Conservation (phyloP, 2,329 filamentous ascomycete genomes). For the Zarea fungicola region DNA sequence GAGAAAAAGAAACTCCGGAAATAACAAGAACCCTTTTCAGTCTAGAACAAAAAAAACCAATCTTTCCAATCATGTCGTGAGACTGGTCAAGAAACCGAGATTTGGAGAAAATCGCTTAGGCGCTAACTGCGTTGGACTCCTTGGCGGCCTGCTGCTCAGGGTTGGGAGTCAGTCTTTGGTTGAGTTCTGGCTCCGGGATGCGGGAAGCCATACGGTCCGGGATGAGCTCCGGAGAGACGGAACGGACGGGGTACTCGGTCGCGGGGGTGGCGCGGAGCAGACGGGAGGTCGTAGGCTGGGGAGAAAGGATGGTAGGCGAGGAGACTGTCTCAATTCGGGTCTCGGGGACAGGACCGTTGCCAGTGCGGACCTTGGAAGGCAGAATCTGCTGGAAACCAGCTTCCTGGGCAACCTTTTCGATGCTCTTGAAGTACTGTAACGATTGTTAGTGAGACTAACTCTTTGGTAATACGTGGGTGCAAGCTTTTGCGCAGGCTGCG, state of each 20-base stretch:
- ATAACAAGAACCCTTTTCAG: background rate
- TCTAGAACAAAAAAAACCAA: background rate
- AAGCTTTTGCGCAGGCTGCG: background rate
- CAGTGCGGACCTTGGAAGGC: constrained; percentile 51
- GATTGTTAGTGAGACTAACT: background rate
- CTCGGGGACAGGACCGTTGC: constrained; percentile 34
- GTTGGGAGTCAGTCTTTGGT: constrained; percentile 42
- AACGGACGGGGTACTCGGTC: constrained; percentile 49
- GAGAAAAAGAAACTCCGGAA: background rate
- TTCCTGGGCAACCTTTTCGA: constrained; percentile 57
- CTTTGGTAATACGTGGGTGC: background rate
- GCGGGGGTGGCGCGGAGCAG: constrained; percentile 51
- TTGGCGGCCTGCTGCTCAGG: constrained; percentile 38
- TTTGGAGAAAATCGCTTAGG: constrained; percentile 13
- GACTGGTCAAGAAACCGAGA: background rate
- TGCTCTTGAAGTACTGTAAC: constrained; percentile 62
- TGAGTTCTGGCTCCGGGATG: constrained; percentile 44
- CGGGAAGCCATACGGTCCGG: constrained; percentile 58
- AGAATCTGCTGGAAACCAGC: constrained; percentile 55
- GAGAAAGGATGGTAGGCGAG: constrained; percentile 43
- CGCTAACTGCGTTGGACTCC: constrained; percentile 22
- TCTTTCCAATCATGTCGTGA: background rate
- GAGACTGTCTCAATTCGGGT: constrained; percentile 39
- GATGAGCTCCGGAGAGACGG: constrained; percentile 54
- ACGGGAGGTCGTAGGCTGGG: constrained; percentile 51